Evolutionary conservation across 75 land plant species (phyloP).

Genomic region (Larix kaempferi): DNA sequence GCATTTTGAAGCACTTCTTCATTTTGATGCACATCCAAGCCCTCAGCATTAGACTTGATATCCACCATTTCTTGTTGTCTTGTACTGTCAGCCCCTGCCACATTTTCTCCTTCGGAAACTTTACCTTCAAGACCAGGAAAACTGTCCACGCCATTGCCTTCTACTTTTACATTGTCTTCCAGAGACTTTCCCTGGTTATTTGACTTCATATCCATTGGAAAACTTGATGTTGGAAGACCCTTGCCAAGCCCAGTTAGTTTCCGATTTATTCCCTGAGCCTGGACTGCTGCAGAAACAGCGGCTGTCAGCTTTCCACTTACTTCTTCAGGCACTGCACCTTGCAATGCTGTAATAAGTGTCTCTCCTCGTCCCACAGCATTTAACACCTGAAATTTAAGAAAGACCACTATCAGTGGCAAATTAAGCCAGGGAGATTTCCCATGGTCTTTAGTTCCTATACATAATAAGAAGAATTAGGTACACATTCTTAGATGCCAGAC

Average conservation of each 20-base stretch:
- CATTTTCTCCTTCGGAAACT: slow-evolving; percentile 8
- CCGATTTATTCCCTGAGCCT: slow-evolving; percentile 45
- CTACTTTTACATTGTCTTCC: neutral
- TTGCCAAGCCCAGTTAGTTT: slow-evolving; percentile 48
- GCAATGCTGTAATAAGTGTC: slow-evolving; percentile 77
- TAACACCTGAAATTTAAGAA: slow-evolving; percentile 59
- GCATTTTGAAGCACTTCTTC: neutral
- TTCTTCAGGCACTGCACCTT: slow-evolving; percentile 97
- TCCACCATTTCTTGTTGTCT: slow-evolving; percentile 13
- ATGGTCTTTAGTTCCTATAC: neutral
- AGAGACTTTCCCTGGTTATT: slow-evolving; percentile 34
- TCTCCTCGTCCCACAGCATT: slow-evolving; percentile 89
- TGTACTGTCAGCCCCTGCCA: slow-evolving; percentile 10
- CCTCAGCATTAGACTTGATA: slow-evolving; percentile 7
- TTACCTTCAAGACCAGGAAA: neutral
- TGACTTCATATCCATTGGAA: slow-evolving; percentile 42
- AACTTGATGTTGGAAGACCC: slow-evolving; percentile 33
- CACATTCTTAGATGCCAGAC: neutral
- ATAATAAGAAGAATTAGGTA: neutral
- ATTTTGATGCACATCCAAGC: slow-evolving; percentile 10
- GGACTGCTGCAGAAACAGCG: slow-evolving; percentile 80
- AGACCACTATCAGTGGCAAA: neutral
- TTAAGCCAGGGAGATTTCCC: neutral
- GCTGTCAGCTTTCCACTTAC: slow-evolving; percentile 84
- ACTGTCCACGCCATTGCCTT: neutral